phyloP scores from a whole-genome alignment of 495 filamentous ascomycete species.

The Cercophora samala region DNA sequence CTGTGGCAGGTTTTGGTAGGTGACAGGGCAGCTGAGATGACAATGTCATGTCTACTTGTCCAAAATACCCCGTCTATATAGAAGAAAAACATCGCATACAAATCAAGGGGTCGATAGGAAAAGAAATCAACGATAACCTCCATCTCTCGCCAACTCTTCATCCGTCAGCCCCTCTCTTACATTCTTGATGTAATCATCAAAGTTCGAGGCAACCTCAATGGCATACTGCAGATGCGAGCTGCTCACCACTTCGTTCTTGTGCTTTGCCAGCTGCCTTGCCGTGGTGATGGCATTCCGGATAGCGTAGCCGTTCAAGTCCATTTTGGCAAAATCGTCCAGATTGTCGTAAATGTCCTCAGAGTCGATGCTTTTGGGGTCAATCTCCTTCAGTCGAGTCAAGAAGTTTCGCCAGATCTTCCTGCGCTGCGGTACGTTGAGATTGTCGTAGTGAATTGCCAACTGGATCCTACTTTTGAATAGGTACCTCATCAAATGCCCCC shows the following conservation, averaged over 20 bases:
- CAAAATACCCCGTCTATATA: no score
- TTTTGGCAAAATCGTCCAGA: constrained; percentile 15
- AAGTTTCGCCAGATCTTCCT: constrained; percentile 27
- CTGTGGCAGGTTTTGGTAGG: neutral
- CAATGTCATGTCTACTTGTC: no score
- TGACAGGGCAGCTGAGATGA: neutral
- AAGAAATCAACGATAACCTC: neutral
- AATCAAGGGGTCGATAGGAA: no score
- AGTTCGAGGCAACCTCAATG: neutral
- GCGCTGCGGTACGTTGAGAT: constrained; percentile 24
- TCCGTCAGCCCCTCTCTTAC: neutral
- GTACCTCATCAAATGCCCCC: constrained; percentile 14
- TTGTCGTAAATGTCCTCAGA: constrained; percentile 17
- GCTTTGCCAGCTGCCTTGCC: constrained; percentile 17
- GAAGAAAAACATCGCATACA: no score
- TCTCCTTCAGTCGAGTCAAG: constrained; percentile 8
- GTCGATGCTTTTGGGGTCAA: constrained; percentile 13
- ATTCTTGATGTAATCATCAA: neutral
- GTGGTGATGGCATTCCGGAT: constrained; percentile 24
- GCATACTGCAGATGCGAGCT: constrained; percentile 15
- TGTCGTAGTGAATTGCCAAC: constrained; percentile 35
- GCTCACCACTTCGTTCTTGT: constrained; percentile 11
- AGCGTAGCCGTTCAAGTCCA: constrained; percentile 23
- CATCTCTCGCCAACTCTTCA: neutral
- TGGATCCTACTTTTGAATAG: constrained; percentile 16